A percentile compares a stretch with the other conserved stretches of the same genome.
Conservation (phyloP, 768 basidiomycete species). For the Suillus plorans region DNA sequence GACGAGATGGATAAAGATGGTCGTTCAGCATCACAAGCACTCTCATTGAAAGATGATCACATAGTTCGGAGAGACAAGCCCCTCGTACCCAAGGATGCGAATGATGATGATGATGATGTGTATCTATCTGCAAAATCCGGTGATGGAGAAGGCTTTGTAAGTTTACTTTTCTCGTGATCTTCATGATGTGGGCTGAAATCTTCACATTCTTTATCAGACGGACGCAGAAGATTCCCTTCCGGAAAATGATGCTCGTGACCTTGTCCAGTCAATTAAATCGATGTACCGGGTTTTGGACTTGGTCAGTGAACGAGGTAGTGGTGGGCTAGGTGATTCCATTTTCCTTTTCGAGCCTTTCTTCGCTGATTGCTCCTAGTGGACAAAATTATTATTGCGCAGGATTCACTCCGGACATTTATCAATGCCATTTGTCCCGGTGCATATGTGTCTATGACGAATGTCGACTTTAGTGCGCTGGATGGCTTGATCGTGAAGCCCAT, state of each 20-base stretch:
- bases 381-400: constrained; percentile 60
- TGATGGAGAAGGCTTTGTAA: neutral
- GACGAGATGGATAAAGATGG: neutral
- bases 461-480: constrained; percentile 57
- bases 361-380: constrained; percentile 41
- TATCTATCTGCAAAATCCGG: neutral
- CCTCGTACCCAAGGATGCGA: neutral
- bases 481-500: constrained; percentile 44
- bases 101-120: neutral
- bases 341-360: neutral
- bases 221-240: constrained; percentile 10
- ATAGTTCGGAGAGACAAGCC: neutral
- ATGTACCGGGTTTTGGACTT: constrained; percentile 56
- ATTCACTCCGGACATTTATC: constrained; percentile 47
- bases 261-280: constrained; percentile 37
- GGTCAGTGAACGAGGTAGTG: constrained; percentile 48
- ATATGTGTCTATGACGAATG: constrained; percentile 52
- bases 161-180: neutral
- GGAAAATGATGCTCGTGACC: constrained; percentile 18
- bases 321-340: constrained; percentile 45
- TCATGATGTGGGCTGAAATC: neutral
- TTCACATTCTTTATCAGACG: constrained; percentile 15
- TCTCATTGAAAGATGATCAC: neutral
- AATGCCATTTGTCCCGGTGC: constrained; percentile 50
- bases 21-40: neutral